A percentile compares a stretch with the other conserved stretches of the same genome.
Conservation (phyloP, 2,329 filamentous ascomycete genomes). For the Fusarium mexicanum region DNA sequence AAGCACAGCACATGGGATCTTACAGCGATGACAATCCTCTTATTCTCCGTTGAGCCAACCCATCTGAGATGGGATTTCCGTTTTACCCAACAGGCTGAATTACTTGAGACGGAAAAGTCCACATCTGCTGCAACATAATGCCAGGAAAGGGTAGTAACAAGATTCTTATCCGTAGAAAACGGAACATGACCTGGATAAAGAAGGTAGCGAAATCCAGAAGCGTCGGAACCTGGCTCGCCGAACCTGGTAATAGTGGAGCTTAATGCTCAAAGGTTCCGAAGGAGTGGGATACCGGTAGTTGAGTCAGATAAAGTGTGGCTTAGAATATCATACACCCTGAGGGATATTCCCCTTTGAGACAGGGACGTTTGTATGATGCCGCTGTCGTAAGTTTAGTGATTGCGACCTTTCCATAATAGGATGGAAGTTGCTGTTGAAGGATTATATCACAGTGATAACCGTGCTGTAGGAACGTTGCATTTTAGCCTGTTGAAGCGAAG, state of each 20-base stretch:
- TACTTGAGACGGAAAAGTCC: neutral
- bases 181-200: conserved; percentile 5
- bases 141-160: neutral
- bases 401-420: neutral
- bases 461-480: neutral
- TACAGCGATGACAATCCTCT: neutral
- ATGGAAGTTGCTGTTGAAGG: neutral
- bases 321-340: neutral
- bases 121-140: neutral
- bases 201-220: conserved; percentile 5
- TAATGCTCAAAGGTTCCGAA: neutral
- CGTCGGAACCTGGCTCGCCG: conserved; percentile 6
- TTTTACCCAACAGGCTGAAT: conserved; percentile 8
- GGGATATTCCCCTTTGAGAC: neutral
- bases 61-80: neutral
- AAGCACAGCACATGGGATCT: too few relatives aligned
- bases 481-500: neutral
- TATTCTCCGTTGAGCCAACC: neutral
- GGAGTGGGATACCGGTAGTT: neutral
- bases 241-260: conserved; percentile 3
- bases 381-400: neutral
- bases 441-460: neutral
- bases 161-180: conserved; percentile 9
- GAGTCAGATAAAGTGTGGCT: conserved; percentile 10
- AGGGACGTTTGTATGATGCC: neutral